Evolutionary conservation across 495 filamentous ascomycete species (phyloP).

Genomic region (Umbilicaria muhlenbergii): DNA sequence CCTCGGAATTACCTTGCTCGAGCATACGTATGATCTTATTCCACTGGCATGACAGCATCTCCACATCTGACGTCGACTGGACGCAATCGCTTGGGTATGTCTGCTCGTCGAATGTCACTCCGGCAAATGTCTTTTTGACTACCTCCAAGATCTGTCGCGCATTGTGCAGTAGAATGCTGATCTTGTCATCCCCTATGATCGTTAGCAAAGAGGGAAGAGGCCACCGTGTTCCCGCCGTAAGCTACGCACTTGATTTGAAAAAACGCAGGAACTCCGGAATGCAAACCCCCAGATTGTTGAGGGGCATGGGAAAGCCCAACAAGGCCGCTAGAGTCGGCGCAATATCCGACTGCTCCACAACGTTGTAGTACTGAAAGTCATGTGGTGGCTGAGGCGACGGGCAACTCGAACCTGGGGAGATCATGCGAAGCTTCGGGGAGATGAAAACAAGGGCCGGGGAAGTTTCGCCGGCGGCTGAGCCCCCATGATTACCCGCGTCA

Average conservation of each 20-base stretch:
- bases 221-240: slow-evolving; percentile 1
- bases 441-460: slow-evolving; percentile 85
- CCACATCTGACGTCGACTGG: slow-evolving; percentile 28
- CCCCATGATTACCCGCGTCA: slow-evolving; percentile 93
- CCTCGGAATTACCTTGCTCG: no score
- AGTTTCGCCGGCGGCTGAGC: slow-evolving; percentile 82
- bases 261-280: slow-evolving; percentile 63
- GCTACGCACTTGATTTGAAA: slow-evolving; percentile 42
- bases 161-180: slow-evolving; percentile 57
- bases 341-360: slow-evolving; percentile 83
- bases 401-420: slow-evolving; percentile 27
- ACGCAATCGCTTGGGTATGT: slow-evolving; percentile 25
- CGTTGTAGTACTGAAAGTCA: slow-evolving; percentile 66
- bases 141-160: slow-evolving; percentile 63
- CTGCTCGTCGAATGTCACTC: slow-evolving; percentile 30
- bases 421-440: slow-evolving; percentile 60
- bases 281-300: slow-evolving; percentile 82
- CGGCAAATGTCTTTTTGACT: slow-evolving; percentile 52
- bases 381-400: slow-evolving; percentile 25
- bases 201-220: slow-evolving; percentile 5
- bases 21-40: slow-evolving; percentile 11
- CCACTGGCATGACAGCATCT: slow-evolving; percentile 56
- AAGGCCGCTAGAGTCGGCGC: slow-evolving; percentile 79
- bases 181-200: slow-evolving; percentile 34
- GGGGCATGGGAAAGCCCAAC: slow-evolving; percentile 76